Evolutionary conservation across 164 flowering plant species (phyloP), one percentile per base, ranked within the genome.

Genomic region (Amborella trichopoda): DNA sequence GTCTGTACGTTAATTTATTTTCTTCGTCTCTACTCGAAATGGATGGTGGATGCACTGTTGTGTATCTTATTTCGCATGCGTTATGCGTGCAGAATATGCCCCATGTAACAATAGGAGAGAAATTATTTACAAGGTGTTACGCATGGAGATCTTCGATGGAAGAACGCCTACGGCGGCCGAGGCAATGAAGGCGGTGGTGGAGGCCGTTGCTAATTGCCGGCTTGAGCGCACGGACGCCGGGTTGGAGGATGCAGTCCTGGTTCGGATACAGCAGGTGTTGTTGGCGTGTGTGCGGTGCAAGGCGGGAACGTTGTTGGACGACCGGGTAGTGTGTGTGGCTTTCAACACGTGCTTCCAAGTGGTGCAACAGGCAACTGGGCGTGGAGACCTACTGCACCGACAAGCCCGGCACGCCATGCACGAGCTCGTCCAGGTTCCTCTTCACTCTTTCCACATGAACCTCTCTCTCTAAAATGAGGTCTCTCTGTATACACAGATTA

Each of bases 291-390:
- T 91, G 85, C 74, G 62, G 24, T 75, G 70, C 49, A 62, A 42
- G 0, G 75, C 83, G 5, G 72, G 93, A 2, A 12, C 62, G 27
- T 25, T 80, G 55, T 58, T 91, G 6, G 65, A 71, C 0, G 95
- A 87, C 49, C 69, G 78, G 2, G 62, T 83, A 0, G 77, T 81
- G 12, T 87, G 89, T 59, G 75, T 82, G 6, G 48, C 80, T 19
- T 80, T 87, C 11, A 87, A 76, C 45, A 71, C 90, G 1, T 77
- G 90, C 48, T 87, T 81, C 40, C 83, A 86, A 9, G 75, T 84
- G 0, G 82, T 84, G 8, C 86, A 81, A 26, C 83, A 78, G 51
- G 69, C 93, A 0, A 68, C 71, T 0, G 54, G 51, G 60, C 59
- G 75, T 46, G 82, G 88, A 3, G 83, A 84, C 60, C 59, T 80